Evolutionary conservation across 1,139 yeast genomes (phyloP).

Genomic region (Kurtzmaniella quercitrusa): DNA sequence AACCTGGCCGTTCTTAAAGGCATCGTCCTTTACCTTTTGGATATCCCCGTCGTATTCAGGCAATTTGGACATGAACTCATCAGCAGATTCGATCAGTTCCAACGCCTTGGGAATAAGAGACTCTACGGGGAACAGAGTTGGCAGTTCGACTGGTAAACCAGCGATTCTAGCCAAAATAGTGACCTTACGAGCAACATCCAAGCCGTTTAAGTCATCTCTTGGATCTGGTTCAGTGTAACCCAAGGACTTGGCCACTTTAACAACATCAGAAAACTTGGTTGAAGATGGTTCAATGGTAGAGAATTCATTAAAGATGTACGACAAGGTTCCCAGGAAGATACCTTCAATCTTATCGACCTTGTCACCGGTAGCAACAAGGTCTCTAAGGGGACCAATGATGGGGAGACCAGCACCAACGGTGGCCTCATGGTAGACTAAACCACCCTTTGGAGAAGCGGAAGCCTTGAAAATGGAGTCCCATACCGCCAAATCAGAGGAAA

Average conservation of each 20-base stretch:
- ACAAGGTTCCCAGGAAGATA: conserved; percentile 90
- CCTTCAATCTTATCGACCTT: conserved; percentile 89
- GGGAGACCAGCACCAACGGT: conserved; percentile 99
- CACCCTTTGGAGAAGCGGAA: conserved; percentile 52
- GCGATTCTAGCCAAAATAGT: conserved; percentile 91
- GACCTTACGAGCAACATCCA: conserved; percentile 97
- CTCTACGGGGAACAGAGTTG: conserved; percentile 93
- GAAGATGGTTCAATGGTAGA: conserved; percentile 60
- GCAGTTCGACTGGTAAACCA: conserved; percentile 82
- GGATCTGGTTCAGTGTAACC: conserved; percentile 99
- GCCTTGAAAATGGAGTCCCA: conserved; percentile 74
- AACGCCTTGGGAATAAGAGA: conserved; percentile 85
- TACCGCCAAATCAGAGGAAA: conserved; percentile 68
- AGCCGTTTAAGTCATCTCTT: conserved; percentile 95
- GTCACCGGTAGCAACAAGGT: conserved; percentile 88
- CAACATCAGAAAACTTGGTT: conserved; percentile 84
- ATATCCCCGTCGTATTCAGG: conserved; percentile 81
- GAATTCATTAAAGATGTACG: conserved; percentile 93
- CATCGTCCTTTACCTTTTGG: conserved; percentile 72
- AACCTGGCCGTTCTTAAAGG: conserved; percentile 79
- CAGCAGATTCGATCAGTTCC: conserved; percentile 67
- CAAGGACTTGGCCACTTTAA: conserved; percentile 75
- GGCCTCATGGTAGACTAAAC: conserved; percentile 93
- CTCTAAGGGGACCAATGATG: conserved; percentile 80
- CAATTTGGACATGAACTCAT: conserved; percentile 73